Percentiles rank a stretch among this genome's conserved stretches.
Conservation (phyloP, 202 grass and related monocot genomes). For the Panicum hallii region DNA sequence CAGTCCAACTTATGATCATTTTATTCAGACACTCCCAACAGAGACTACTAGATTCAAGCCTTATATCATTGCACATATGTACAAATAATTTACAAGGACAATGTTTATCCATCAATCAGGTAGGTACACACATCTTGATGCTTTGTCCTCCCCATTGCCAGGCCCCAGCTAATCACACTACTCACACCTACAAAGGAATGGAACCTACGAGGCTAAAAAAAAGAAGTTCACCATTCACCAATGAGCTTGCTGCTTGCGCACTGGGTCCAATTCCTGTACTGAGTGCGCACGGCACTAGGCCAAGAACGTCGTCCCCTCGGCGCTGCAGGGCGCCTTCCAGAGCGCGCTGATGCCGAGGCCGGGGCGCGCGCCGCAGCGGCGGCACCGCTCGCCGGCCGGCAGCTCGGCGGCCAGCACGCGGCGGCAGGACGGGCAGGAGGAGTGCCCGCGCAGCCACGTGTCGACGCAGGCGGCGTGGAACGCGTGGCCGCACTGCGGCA, state of each 20-base stretch:
- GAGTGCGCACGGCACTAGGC: slow-evolving; percentile 48
- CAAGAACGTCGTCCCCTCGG: slow-evolving; percentile 36
- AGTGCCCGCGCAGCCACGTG: slow-evolving; percentile 66
- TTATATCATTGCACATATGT: slow-evolving; percentile 41
- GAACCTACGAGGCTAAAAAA: slow-evolving; percentile 23
- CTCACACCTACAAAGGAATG: slow-evolving; percentile 41
- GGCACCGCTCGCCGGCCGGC: slow-evolving; percentile 41
- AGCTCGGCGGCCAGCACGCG: slow-evolving; percentile 48
- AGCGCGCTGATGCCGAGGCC: slow-evolving; percentile 37
- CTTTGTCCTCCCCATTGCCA: slow-evolving; percentile 1
- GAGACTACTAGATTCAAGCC: slow-evolving; percentile 5
- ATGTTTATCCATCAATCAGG: background rate
- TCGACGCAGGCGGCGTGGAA: slow-evolving; percentile 86
- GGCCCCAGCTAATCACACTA: slow-evolving; percentile 33
- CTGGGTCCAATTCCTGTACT: slow-evolving; percentile 16
- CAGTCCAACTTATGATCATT: background rate
- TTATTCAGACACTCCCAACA: background rate
- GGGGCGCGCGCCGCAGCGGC: slow-evolving; percentile 47
- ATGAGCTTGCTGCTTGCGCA: slow-evolving; percentile 25
- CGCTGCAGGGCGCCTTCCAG: slow-evolving; percentile 48
- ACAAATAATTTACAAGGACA: slow-evolving; percentile 52
- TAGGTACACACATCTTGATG: slow-evolving; percentile 24
- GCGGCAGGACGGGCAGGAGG: slow-evolving; percentile 77
- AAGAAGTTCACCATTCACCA: slow-evolving; percentile 31
- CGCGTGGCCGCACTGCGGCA: slow-evolving; percentile 72